Conservation (phyloP, 2,329 filamentous ascomycete genomes). For the Aspergillus sp. region DNA sequence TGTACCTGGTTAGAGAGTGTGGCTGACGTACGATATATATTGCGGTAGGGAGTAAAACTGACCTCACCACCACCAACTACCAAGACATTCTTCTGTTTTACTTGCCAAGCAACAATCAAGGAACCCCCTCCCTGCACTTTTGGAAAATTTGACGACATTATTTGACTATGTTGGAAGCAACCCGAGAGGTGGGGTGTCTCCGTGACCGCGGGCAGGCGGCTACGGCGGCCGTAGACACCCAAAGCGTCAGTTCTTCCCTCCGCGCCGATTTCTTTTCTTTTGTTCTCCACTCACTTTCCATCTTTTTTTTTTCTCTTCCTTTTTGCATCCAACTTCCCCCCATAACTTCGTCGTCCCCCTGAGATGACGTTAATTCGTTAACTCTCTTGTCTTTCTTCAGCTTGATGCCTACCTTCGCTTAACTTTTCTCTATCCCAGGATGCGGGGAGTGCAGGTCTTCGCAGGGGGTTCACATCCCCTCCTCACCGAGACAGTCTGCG, state of each 20-base stretch:
- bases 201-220: background rate
- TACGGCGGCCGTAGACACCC: slow-evolving; percentile 13
- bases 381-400: slow-evolving; percentile 1
- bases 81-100: slow-evolving; percentile 83
- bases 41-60: slow-evolving; percentile 29
- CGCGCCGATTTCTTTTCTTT: slow-evolving; percentile 11
- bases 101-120: slow-evolving; percentile 93
- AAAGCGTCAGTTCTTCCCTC: background rate
- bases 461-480: slow-evolving; percentile 64
- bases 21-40: slow-evolving; percentile 12
- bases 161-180: background rate
- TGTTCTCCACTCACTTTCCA: slow-evolving; percentile 15
- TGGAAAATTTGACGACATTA: slow-evolving; percentile 63
- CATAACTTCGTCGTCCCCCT: slow-evolving; percentile 7
- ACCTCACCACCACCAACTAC: slow-evolving; percentile 95
- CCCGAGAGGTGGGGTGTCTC: background rate
- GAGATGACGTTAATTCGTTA: slow-evolving; percentile 7
- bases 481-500: slow-evolving; percentile 65
- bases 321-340: slow-evolving; percentile 3
- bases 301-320: slow-evolving; percentile 14
- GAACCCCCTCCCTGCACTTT: slow-evolving; percentile 87
- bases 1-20: background rate
- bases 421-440: slow-evolving; percentile 33
- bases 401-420: slow-evolving; percentile 17
- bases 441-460: slow-evolving; percentile 69